Conservation (phyloP, 192 early-diverging fungal genomes). For the Entophlyctis luteolus region DNA sequence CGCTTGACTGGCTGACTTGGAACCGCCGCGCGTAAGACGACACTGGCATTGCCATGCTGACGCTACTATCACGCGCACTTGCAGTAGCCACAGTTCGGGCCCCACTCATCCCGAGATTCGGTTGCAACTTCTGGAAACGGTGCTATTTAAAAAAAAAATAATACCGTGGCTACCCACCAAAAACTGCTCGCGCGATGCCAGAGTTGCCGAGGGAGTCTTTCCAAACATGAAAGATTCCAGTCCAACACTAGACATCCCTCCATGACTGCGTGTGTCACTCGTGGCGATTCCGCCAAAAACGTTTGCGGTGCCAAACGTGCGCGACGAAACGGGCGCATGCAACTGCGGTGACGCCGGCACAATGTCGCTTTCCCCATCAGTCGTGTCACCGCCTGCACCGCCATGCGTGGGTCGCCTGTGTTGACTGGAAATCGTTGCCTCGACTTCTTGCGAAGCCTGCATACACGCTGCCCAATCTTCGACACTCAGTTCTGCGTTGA, state of each 20-base stretch:
- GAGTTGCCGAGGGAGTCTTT: neutral
- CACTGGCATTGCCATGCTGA: neutral
- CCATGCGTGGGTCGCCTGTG: neutral
- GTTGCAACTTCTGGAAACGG: neutral
- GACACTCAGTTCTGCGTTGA: too few species aligned
- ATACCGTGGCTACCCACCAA: neutral
- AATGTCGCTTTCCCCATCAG: neutral
- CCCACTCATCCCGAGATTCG: neutral
- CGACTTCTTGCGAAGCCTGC: too few species aligned
- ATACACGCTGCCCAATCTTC: too few species aligned
- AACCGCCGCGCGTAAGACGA: neutral
- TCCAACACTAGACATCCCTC: neutral
- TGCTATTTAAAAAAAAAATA: neutral
- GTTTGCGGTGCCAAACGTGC: neutral
- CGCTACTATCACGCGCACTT: neutral
- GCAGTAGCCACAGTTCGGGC: neutral
- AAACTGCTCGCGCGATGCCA: neutral
- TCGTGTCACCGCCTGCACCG: neutral
- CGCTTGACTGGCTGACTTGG: slow-evolving; percentile 1
- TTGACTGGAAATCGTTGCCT: too few species aligned
- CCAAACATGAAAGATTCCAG: slow-evolving; percentile 1
- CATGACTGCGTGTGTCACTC: neutral
- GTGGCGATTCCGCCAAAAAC: neutral
- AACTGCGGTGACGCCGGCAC: neutral
- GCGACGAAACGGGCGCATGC: neutral